A percentile compares a stretch with the other conserved stretches of the same genome.
These are phyloP conservation scores for Rhododendron vialii DNA, from an alignment of 148 eudicot species.

Conservation along the genomic window DNA sequence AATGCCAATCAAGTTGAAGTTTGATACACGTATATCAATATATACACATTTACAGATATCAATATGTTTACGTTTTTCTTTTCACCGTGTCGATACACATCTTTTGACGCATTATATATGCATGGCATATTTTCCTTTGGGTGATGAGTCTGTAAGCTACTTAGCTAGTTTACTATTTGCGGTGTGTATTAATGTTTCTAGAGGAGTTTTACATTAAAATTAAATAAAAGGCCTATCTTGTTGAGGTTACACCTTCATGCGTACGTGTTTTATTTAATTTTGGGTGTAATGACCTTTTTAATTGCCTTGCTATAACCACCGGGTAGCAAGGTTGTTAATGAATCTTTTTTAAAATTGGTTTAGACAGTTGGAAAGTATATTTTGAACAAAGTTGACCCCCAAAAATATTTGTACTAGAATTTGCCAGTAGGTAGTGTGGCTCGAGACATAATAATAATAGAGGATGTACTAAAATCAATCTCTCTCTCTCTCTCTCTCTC, in stretches of 20 bases:
- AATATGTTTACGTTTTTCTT: too few species aligned
- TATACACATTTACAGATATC: too few species aligned
- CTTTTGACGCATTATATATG: too few species aligned
- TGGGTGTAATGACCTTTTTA: constrained; percentile 8
- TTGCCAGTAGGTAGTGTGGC: constrained; percentile 13
- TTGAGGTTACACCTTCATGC: background rate
- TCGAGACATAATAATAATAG: constrained; percentile 16
- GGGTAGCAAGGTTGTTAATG: background rate
- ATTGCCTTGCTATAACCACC: constrained; percentile 2
- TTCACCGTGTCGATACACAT: too few species aligned
- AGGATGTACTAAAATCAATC: background rate
- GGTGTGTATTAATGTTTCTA: background rate
- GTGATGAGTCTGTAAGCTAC: too few species aligned
- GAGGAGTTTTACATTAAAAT: background rate
- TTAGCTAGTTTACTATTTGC: too few species aligned
- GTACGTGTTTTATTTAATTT: background rate
- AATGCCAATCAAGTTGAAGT: background rate
- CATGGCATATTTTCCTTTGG: too few species aligned
- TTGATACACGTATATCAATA: background rate
- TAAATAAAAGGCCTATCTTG: background rate
- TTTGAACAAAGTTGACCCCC: constrained; percentile 6
- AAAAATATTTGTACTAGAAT: background rate
- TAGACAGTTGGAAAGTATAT: constrained; percentile 14
- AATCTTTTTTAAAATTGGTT: background rate
- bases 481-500: background rate